Base-by-base conservation (phyloP, 306 rosid species). In the Cucurbita argyrosperma region DNA sequence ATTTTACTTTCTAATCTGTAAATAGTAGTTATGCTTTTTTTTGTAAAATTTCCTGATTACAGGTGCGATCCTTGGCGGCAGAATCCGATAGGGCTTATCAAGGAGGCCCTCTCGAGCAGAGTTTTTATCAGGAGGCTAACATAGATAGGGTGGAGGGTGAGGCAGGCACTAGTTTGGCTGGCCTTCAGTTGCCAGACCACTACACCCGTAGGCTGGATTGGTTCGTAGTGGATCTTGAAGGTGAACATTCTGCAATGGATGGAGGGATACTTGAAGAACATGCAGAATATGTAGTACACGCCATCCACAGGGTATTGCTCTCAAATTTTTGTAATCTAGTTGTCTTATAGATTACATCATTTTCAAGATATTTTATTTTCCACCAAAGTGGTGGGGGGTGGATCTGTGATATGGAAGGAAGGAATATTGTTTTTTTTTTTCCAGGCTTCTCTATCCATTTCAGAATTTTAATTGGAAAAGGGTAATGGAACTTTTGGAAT, bases 161-260 rank as follows among this genome's bases (percentile, higher is more conserved):
- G 39, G 78, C 58, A 30, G 80, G 70, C 65, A 63, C 76, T n/a
- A 80, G 83, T 76, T 75, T 78, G 42, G 79, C 81, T 60, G 78
- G 75, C 58, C 78, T 86, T 77, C 81, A 84, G 65, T 81, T 88
- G 79, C 92, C 88, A 39, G 87, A 80, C 80, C 91, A 80, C 53
- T 91, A 89, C 72, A 78, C 80, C 11, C 85, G 88, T 84, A 84
- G 80, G 89, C 77, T 94, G 82, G 99, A 94, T 78, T 91, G 97
- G 99, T 91, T 94, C 76, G 80, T 96, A 1, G 97, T 89, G 79
- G 99, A 94, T 83, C 99, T 94, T 68, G 97, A 91, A 84, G 97
- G 97, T 16, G 97, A 94, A 61, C 99, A 94, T 83, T 94, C 99
- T 56, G 99, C 99, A 51, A 85, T 94, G 99, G 99, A 94, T 83